Evolutionary conservation across 2,329 filamentous ascomycete genomes (phyloP).

Genomic region (Pezicula carpinea): DNA sequence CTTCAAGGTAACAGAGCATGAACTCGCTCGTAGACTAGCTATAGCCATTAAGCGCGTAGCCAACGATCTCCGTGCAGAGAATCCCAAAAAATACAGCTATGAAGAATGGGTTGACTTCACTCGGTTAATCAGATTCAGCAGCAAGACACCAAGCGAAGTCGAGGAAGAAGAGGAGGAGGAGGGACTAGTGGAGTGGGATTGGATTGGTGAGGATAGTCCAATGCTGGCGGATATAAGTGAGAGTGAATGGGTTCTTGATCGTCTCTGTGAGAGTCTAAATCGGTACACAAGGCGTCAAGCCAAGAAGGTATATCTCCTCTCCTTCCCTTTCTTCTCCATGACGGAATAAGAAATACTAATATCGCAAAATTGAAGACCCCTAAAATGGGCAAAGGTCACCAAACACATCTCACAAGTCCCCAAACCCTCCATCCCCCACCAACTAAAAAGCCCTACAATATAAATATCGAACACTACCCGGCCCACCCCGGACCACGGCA

Average conservation of each 20-base stretch:
- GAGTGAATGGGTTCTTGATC: slow-evolving; percentile 62
- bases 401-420: background rate
- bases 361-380: background rate
- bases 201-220: slow-evolving; percentile 65
- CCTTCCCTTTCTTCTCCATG: background rate
- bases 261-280: slow-evolving; percentile 58
- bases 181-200: slow-evolving; percentile 64
- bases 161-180: slow-evolving; percentile 48
- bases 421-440: background rate
- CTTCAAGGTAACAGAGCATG: slow-evolving; percentile 33
- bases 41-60: slow-evolving; percentile 51
- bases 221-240: slow-evolving; percentile 60
- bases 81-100: slow-evolving; percentile 53
- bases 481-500: slow-evolving; percentile 7
- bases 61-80: slow-evolving; percentile 42
- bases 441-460: background rate
- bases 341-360: background rate
- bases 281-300: slow-evolving; percentile 30
- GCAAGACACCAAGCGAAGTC: slow-evolving; percentile 26
- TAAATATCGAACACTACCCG: slow-evolving; percentile 5
- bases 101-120: slow-evolving; percentile 68
- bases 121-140: slow-evolving; percentile 54
- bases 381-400: background rate
- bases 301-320: slow-evolving; percentile 16
- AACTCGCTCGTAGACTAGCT: slow-evolving; percentile 51